These are phyloP conservation scores for Candida oleophila DNA, from an alignment of 805 yeast genomes.

Conservation along the genomic window DNA sequence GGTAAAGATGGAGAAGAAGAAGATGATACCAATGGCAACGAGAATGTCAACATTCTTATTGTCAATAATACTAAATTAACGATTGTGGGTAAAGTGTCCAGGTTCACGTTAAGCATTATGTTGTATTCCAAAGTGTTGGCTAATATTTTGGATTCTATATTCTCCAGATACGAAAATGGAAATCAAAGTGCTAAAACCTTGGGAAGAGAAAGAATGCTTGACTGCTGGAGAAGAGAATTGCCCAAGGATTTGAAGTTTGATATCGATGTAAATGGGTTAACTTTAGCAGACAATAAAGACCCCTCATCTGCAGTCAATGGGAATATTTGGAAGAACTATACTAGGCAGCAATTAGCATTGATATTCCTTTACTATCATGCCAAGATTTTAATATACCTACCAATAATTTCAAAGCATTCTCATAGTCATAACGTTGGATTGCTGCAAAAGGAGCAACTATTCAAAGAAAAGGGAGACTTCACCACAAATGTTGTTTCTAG, in stretches of 20 bases:
- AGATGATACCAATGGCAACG: constrained; percentile 34
- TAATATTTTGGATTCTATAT: constrained; percentile 66
- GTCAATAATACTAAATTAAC: constrained; percentile 59
- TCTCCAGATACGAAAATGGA: constrained; percentile 50
- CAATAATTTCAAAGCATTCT: constrained; percentile 41
- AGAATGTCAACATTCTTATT: constrained; percentile 55
- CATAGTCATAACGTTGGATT: constrained; percentile 38
- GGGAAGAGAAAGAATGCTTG: constrained; percentile 62
- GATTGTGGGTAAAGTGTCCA: constrained; percentile 69
- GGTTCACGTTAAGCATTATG: constrained; percentile 62
- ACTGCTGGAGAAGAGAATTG: constrained; percentile 74
- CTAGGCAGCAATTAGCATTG: constrained; percentile 52
- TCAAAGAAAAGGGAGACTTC: constrained; percentile 36
- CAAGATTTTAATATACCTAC: constrained; percentile 40
- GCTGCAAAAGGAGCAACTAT: constrained; percentile 33
- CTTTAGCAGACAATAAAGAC: constrained; percentile 30
- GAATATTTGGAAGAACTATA: constrained; percentile 25
- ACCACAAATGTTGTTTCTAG: constrained; percentile 44
- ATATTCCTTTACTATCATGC: constrained; percentile 46
- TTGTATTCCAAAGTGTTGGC: constrained; percentile 73
- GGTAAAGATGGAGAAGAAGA: constrained; percentile 40
- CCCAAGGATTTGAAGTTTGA: constrained; percentile 63
- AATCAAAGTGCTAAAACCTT: constrained; percentile 28
- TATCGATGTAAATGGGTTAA: constrained; percentile 56
- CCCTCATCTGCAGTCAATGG: constrained; percentile 10